phyloP scores from a whole-genome alignment of 139 green algal genomes.

The Tetraselmis striata region DNA sequence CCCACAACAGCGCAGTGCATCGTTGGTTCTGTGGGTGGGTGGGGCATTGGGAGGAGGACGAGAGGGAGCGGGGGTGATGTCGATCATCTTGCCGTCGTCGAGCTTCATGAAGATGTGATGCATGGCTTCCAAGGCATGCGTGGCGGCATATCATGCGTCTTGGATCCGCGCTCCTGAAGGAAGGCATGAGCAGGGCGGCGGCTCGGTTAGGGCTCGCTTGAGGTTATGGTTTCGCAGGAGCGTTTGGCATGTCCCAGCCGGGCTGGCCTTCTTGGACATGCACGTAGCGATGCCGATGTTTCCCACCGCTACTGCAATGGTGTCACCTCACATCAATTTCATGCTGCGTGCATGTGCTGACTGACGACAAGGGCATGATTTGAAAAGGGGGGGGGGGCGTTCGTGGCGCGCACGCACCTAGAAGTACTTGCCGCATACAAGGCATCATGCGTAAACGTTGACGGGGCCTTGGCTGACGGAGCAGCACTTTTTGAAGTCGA shows the following conservation, averaged over 20 bases:
- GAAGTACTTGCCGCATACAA: conserved; percentile 99
- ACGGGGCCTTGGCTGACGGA: conserved; percentile 79
- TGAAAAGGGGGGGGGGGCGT: not conserved
- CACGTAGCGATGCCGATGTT: too few species aligned
- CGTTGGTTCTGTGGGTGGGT: too few species aligned
- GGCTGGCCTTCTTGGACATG: too few species aligned
- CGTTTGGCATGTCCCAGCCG: too few species aligned
- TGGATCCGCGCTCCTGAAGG: conserved; percentile 67
- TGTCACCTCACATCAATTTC: too few species aligned
- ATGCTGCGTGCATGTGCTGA: too few species aligned
- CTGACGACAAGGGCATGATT: too few species aligned
- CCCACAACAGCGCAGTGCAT: not conserved
- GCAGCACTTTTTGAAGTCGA: conserved; percentile 99
- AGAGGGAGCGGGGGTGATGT: not conserved
- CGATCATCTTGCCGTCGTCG: conserved; percentile 60
- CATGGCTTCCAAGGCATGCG: conserved; percentile 77
- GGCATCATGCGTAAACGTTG: conserved; percentile 97
- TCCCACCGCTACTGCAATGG: too few species aligned
- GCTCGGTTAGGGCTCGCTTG: too few species aligned
- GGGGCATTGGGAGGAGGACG: too few species aligned
- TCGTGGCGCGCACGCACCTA: too few species aligned
- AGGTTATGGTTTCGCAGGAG: too few species aligned
- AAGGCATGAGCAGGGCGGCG: not conserved
- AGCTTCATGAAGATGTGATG: conserved; percentile 99
- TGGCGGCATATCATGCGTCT: conserved; percentile 91